Base-by-base conservation (phyloP, 2,329 filamentous ascomycete genomes). In the Lasiodiplodia sp. region DNA sequence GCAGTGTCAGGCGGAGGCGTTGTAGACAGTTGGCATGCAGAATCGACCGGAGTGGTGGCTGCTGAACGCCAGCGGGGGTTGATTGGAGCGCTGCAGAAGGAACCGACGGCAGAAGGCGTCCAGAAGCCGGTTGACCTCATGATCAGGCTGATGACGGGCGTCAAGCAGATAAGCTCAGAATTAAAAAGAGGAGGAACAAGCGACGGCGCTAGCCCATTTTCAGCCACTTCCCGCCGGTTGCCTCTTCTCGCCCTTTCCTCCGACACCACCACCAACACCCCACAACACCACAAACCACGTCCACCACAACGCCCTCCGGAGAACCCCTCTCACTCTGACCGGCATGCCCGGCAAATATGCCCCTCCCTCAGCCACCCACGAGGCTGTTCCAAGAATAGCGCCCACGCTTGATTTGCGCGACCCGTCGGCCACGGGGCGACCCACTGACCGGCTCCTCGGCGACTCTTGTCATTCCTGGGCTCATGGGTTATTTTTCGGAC, bases 121-220 rank as follows among this genome's bases (percentile, higher is more conserved):
- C 11, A 18, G 18, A 21, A 37, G 47, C 28, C 12, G 47, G 44
- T 38, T 7, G 60, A 25, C 47, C 60, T 23, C 60, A 52, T 53
- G 60, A 53, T 28, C 47, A 23, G 58, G 44, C 60, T 23, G 60
- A 64, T 64, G 60, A 52, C 60, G 21, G 58, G 58, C 57, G 57
- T 62, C 25, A 49, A 40, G 57, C 57, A 63, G 58, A 63, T 63
- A 63, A 63, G 58, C 40, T 51, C 58, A 63, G 40, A 52, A 18
- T n/a, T 31, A 44, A n/a, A 63, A 52, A 6, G 44, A 63, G 58
- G 58, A 63, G 47, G 18, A 18, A 25, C 18, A 64, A 52, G 31
- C 58, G 58, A 63, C 31, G 21, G 40, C 40, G n/a, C 58, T 49
- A 49, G 38, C 2, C 58, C 28, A 16, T 2, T 23, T 37, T n/a